Evolutionary conservation across 495 filamentous ascomycete species (phyloP).

Genomic region (Penicillium alfredii): DNA sequence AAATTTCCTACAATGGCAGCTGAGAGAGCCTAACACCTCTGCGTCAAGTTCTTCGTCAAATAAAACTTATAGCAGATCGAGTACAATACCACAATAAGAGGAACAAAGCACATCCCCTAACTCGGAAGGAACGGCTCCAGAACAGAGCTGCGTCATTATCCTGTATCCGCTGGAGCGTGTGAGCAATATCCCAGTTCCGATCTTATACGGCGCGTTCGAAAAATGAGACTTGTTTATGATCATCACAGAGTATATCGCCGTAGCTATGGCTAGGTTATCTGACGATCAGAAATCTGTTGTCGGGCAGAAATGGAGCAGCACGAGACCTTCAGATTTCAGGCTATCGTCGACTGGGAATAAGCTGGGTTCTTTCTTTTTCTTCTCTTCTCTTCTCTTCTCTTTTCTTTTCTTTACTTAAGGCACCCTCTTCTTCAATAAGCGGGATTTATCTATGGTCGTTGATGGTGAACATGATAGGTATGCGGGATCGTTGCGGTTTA

Average conservation of each 20-base stretch:
- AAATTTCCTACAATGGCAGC: too few species aligned
- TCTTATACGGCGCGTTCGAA: conserved; percentile 12
- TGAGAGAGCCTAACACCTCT: conserved; percentile 13
- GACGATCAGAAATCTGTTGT: conserved; percentile 10
- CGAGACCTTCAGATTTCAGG: conserved; percentile 22
- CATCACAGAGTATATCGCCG: conserved; percentile 8
- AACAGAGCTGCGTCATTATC: conserved; percentile 10
- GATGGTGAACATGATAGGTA: conserved; percentile 25
- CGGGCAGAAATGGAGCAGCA: conserved; percentile 3
- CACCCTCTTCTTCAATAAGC: conserved; percentile 13
- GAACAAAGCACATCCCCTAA: conserved; percentile 6
- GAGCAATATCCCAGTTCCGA: conserved; percentile 11
- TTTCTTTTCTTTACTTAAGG: conserved; percentile 17
- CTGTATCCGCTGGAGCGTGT: conserved; percentile 6
- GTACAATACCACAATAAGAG: conserved; percentile 5
- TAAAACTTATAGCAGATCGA: conserved; percentile 8
- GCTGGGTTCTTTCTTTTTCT: conserved; percentile 33
- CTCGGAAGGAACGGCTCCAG: conserved; percentile 14
- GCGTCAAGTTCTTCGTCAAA: conserved; percentile 12
- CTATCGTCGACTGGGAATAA: conserved; percentile 35
- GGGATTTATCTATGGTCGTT: conserved; percentile 5
- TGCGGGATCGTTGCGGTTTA: conserved; percentile 36
- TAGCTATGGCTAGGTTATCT: conserved; percentile 3
- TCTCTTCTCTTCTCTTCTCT: too few species aligned
- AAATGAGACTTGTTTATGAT: conserved; percentile 5